Evolutionary conservation across 1,139 yeast species (phyloP).

Genomic region (Magnusiomyces clavatus): DNA sequence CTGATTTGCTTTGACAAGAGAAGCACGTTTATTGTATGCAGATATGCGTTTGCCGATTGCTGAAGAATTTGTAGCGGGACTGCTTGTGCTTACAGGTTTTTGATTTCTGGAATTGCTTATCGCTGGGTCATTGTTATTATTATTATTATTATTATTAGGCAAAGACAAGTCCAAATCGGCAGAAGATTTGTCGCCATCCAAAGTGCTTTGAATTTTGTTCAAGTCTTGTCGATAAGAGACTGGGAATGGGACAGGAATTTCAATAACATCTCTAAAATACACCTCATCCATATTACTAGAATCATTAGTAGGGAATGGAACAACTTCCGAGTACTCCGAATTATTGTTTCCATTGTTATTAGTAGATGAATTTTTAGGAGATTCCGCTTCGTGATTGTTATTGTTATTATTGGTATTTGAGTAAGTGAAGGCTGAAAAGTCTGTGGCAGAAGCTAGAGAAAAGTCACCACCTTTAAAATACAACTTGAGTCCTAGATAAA

Average conservation of each 20-base stretch:
- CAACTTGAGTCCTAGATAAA: slow-evolving; percentile 21
- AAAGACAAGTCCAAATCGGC: slow-evolving; percentile 8
- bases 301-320: not conserved
- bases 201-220: not conserved
- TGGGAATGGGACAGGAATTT: not conserved
- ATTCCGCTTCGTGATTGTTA: not conserved
- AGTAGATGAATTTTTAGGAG: too few relatives aligned
- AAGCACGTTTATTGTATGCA: slow-evolving; percentile 21
- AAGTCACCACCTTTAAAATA: not conserved
- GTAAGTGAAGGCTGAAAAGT: not conserved
- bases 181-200: not conserved
- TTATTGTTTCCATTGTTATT: not conserved
- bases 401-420: not conserved
- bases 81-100: not conserved
- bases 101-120: not conserved
- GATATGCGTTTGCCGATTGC: not conserved
- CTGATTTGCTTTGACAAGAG: slow-evolving; percentile 27
- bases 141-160: not conserved
- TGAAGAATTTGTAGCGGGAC: not conserved
- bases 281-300: not conserved
- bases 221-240: not conserved
- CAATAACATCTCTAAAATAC: not conserved
- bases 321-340: not conserved
- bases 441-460: too few relatives aligned
- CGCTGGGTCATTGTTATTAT: not conserved